Base-by-base conservation (phyloP, 768 basidiomycete species). In the Termitomyces sp. region DNA sequence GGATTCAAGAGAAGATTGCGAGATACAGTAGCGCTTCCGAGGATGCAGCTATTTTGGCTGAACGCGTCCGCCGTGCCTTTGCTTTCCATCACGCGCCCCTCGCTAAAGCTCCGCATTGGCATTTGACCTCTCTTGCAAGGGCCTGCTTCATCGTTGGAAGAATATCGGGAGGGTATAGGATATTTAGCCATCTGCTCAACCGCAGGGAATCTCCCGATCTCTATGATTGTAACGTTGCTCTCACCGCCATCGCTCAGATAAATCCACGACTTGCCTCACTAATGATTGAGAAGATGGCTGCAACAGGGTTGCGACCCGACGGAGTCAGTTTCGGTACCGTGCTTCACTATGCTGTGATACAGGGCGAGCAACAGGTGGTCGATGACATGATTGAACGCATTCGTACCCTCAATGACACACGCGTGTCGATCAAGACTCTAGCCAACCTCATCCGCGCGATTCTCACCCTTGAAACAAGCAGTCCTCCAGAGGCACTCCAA, bases 211-310 rank as follows among this genome's bases (percentile, higher is more conserved):
- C 78, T 52, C 86, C 86, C 16, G 86, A 90, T 67, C 61, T 78
- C 39, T 72, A 81, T 64, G 88, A 90, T 64, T 71, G 87, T 50
- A 88, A 88, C 63, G 80, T 90, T 49, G 78, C 77, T 41, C 74
- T 90, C 55, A 73, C 75, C 3, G 80, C 77, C 10, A 67, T 88
- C 52, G 80, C 86, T 27, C 71, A 75, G 57, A 67, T 76, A 59
- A 70, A 79, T 43, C 80, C 85, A 22, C 69, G 69, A 12, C 63
- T 63, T 16, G 88, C 83, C 1, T 72, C 70, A 22, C 63, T 59
- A 18, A 72, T 84, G 63, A 66, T 90, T n/a, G 64, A 73, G 55
- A 73, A 74, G 32, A 87, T 89, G 83, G 62, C 71, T 1, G 62
- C 69, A 16, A 62, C 64, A 26, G 82, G 84, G 18, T 59, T 86